These are phyloP conservation scores for Cladophialophora carrionii DNA, from an alignment of 2,329 filamentous ascomycete species.

Conservation along the genomic window DNA sequence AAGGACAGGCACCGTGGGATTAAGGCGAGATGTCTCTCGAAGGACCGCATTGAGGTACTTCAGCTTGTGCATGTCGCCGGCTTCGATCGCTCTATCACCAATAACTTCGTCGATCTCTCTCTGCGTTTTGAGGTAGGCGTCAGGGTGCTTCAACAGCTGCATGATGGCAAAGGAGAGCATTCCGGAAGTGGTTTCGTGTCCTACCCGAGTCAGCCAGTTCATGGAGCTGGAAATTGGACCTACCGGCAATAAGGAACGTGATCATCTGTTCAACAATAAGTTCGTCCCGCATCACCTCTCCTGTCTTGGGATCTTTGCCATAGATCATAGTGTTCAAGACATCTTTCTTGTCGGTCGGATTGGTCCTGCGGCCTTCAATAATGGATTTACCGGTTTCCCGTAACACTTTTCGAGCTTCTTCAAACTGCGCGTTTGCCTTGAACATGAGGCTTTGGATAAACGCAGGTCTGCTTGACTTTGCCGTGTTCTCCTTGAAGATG, in stretches of 20 bases:
- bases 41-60: slow-evolving; percentile 68
- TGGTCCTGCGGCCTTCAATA: slow-evolving; percentile 60
- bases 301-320: slow-evolving; percentile 68
- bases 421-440: slow-evolving; percentile 28
- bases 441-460: slow-evolving; percentile 53
- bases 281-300: slow-evolving; percentile 64
- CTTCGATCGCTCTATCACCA: slow-evolving; percentile 59
- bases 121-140: slow-evolving; percentile 62
- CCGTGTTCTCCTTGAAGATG: slow-evolving; percentile 60
- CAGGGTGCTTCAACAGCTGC: slow-evolving; percentile 65
- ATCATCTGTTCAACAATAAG: slow-evolving; percentile 71
- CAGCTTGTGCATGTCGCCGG: slow-evolving; percentile 66
- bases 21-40: slow-evolving; percentile 66
- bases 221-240: background rate
- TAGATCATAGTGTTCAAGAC: slow-evolving; percentile 71
- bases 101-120: slow-evolving; percentile 69
- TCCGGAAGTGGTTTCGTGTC: slow-evolving; percentile 70
- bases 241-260: slow-evolving; percentile 69
- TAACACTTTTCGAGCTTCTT: slow-evolving; percentile 42
- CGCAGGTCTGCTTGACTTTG: slow-evolving; percentile 53
- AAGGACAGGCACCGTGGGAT: slow-evolving; percentile 50
- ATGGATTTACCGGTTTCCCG: slow-evolving; percentile 62
- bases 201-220: slow-evolving; percentile 41
- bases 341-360: slow-evolving; percentile 65
- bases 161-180: slow-evolving; percentile 69